Base-by-base conservation (phyloP, 768 basidiomycete genomes). In the Strobilomyces dryophilus region DNA sequence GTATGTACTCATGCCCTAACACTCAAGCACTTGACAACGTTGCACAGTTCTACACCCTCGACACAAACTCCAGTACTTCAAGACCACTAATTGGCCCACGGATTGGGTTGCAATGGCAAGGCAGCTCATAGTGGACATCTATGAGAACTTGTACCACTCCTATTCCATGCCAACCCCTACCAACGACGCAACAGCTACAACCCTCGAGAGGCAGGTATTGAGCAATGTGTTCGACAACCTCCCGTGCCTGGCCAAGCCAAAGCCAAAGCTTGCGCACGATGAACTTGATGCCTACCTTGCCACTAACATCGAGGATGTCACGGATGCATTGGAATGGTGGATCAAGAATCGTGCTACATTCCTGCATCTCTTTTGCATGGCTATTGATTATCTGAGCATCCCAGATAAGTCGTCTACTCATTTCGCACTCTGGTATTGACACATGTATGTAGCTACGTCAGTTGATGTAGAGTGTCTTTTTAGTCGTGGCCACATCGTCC, bases 391-490 rank as follows among this genome's bases (percentile, higher is more conserved):
- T 43, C 17, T 57, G 1, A 36, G 18, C 17, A 57, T 57, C 3
- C 41, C 49, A 8, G 27, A 48, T 53, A 20, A 21, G 37, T 49
- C 2, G 9, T 52, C 7, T 11, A 51, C 15, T 39, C 10, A 49
- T 4, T 5, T 1, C 3, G 6, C 8, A 29, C 35, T 18, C 15
- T n/a, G 1, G 34, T 47, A 47, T 18, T 48, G 21, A 29, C 24
- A 10, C n/a, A 17, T 21, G 56, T 56, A 44, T 45, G 65, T 27
- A 54, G 71, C 71, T 37, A 73, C 70, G 0, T 74, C 68, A 2
- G 54, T 67, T 14, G 62, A 70, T 50, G 64, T 42, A 15, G 41
- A 42, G 17, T 9, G 24, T 4, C 26, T 40, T 20, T 40, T 40
- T 21, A 40, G 39, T 73, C 51, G 47, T 24, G 66, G 71, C 5